These are phyloP conservation scores for Sarocladium strictum DNA, from an alignment of 2,329 filamentous ascomycete genomes.

Conservation along the genomic window DNA sequence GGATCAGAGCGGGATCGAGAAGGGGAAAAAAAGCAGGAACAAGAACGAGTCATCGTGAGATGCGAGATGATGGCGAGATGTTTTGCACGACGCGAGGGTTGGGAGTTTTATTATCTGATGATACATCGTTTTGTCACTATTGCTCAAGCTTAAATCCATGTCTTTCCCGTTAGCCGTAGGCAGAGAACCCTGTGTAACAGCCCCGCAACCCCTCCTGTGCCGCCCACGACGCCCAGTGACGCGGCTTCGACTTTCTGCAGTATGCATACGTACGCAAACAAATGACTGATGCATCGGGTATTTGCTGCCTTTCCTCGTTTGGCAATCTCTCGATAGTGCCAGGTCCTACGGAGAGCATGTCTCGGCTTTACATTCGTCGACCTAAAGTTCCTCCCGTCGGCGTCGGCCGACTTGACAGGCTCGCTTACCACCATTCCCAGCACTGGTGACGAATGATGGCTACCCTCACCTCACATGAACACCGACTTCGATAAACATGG, in stretches of 20 bases:
- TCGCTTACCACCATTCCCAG: too few species aligned
- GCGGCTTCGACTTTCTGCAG: constrained; percentile 3
- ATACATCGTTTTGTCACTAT: too few species aligned
- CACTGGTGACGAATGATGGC: too few species aligned
- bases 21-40: background rate
- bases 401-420: too few species aligned
- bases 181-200: background rate
- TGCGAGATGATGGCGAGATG: background rate
- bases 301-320: background rate
- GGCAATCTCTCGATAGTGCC: background rate
- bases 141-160: too few species aligned
- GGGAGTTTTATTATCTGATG: too few species aligned
- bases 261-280: background rate
- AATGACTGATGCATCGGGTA: background rate
- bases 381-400: too few species aligned
- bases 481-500: background rate
- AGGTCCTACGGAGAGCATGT: too few species aligned
- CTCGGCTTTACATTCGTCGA: too few species aligned
- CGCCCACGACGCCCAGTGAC: constrained; percentile 8
- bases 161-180: background rate
- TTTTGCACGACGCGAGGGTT: too few species aligned
- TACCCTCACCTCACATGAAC: too few species aligned
- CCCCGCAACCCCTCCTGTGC: background rate
- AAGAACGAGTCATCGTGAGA: background rate
- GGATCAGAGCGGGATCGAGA: background rate